Evolutionary conservation across 176 grass and related monocot genomes (phyloP), one percentile per base, ranked within the genome.

Genomic region (Aegilops sharonensis): DNA sequence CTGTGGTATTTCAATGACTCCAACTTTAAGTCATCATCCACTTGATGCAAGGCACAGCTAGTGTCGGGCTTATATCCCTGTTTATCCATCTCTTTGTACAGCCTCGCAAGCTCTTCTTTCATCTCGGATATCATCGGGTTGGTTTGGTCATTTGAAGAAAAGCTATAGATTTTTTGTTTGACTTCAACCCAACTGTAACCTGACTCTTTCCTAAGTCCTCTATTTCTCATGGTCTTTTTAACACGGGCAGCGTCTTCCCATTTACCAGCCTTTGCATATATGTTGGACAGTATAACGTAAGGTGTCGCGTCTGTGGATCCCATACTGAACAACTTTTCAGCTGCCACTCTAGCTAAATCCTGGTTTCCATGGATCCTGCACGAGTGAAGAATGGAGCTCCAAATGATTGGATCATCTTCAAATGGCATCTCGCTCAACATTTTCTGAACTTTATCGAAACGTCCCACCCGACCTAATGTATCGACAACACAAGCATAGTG

Each of bases 121-220:
- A 98, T 95, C 43, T 98, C 81, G 59, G 24, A 40, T 77, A 98
- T 95, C 88, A 86, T 90, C 59, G 88, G 86, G 78, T 93, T 95
- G 36, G 81, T 91, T 56, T 89, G 81, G 83, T 98, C 93, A 81
- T 98, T 93, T n/a, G 93, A 93, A 10, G 89, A 93, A 81, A 98
- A 98, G 32, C 24, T 95, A 78, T 92, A 95, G 39, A 90, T 88
- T 43, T 90, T 93, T 50, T 88, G 77, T 81, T 88, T 95, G 81
- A 98, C 86, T 88, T 98, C 95, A 82, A 98, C 91, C 95, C 93
- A 98, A 92, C 95, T 98, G 83, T 88, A 89, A 72, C 85, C 93
- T 2, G 91, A 87, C 66, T 95, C 89, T 86, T 98, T 98, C 87
- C 75, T 81, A 81, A 95, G 66, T 31, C 95, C 88, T 92, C 69